phyloP scores from a whole-genome alignment of 208 protist species.

The Trypanosoma cruzi region DNA sequence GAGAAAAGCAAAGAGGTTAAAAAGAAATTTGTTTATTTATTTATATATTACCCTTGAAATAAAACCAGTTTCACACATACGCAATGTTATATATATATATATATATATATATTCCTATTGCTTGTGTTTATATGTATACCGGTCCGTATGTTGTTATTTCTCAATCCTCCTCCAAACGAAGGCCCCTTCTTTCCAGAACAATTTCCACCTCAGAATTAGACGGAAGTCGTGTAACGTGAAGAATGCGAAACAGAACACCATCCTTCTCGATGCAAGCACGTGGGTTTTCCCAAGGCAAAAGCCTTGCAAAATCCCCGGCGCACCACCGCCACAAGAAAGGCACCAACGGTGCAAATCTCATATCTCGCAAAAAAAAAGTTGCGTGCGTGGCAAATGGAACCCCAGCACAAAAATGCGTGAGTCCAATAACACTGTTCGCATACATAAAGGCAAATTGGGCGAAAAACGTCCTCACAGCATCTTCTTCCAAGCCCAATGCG shows the following conservation, averaged over 20 bases:
- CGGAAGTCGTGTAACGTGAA: constrained; percentile 22
- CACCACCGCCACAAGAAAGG: constrained; percentile 39
- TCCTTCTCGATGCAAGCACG: background rate
- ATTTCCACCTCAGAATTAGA: constrained; percentile 13
- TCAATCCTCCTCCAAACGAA: constrained; percentile 6
- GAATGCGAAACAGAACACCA: constrained; percentile 16
- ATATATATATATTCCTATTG: no score
- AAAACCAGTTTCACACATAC: background rate
- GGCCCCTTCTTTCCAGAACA: constrained; percentile 17
- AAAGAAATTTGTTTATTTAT: background rate
- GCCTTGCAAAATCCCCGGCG: background rate
- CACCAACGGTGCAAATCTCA: constrained; percentile 31
- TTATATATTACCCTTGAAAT: background rate
- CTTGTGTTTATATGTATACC: no score
- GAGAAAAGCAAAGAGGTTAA: constrained; percentile 1
- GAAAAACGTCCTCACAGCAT: constrained; percentile 19
- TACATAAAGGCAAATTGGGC: constrained; percentile 67
- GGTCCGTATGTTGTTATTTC: background rate
- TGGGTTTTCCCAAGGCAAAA: constrained; percentile 4
- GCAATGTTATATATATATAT: no score
- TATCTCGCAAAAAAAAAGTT: constrained; percentile 36
- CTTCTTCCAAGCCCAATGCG: background rate
- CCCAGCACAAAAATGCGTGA: constrained; percentile 40
- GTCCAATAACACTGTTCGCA: constrained; percentile 44
- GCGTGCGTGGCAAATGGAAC: constrained; percentile 28